Evolutionary conservation across 768 basidiomycete species (phyloP).

Genomic region (Tylopilus sp.): DNA sequence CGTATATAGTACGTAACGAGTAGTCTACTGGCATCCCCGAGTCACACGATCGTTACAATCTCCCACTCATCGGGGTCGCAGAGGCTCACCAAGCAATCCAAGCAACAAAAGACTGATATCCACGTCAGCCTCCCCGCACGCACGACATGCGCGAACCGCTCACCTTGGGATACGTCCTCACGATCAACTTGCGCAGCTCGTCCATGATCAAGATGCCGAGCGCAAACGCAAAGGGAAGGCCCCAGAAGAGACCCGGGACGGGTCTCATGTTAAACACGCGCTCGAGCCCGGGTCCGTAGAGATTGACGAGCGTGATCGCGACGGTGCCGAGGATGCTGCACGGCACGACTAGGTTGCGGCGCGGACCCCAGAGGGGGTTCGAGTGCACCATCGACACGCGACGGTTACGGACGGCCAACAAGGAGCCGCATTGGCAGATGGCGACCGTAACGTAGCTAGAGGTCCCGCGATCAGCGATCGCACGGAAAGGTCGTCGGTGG

Average conservation of each 20-base stretch:
- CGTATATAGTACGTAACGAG: too few relatives aligned
- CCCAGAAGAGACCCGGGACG: slow-evolving; percentile 45
- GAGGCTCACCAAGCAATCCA: slow-evolving; percentile 26
- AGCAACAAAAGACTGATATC: slow-evolving; percentile 20
- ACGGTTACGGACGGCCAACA: slow-evolving; percentile 29
- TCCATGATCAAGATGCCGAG: slow-evolving; percentile 42
- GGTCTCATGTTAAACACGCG: slow-evolving; percentile 30
- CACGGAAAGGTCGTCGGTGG: slow-evolving; percentile 6
- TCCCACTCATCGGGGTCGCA: too few relatives aligned
- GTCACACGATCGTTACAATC: too few relatives aligned
- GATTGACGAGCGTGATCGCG: slow-evolving; percentile 32
- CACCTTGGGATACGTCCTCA: slow-evolving; percentile 43
- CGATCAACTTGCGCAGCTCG: slow-evolving; percentile 44
- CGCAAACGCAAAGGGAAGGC: slow-evolving; percentile 41
- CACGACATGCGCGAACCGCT: not conserved
- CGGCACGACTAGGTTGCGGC: slow-evolving; percentile 34
- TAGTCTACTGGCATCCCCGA: too few relatives aligned
- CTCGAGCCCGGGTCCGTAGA: slow-evolving; percentile 34
- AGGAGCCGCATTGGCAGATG: slow-evolving; percentile 23
- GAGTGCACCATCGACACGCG: slow-evolving; percentile 26
- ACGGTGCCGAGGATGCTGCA: slow-evolving; percentile 33
- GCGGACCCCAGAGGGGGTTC: slow-evolving; percentile 37
- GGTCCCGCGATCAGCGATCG: not conserved
- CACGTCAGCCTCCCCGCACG: slow-evolving; percentile 5
- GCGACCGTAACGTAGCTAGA: slow-evolving; percentile 37